phyloP scores from a whole-genome alignment of 306 rosid species.

The Macrotyloma uniflorum region DNA sequence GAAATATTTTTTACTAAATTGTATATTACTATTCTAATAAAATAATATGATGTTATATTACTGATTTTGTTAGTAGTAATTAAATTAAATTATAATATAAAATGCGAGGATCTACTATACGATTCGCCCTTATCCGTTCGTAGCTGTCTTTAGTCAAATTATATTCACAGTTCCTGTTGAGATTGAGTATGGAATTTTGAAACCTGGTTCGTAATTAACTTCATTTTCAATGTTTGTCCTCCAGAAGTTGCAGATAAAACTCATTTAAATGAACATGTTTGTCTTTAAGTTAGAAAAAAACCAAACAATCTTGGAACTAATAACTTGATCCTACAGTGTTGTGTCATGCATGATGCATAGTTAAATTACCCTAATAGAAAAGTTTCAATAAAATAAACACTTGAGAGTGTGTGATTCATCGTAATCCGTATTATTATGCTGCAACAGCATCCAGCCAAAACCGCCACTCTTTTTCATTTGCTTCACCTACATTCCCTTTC shows the following conservation, averaged over 20 bases:
- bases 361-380: not conserved
- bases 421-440: not conserved
- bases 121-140: too few species aligned
- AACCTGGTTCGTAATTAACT: slow-evolving; percentile 7
- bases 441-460: slow-evolving; percentile 16
- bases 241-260: not conserved
- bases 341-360: slow-evolving; percentile 9
- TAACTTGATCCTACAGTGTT: not conserved
- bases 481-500: slow-evolving; percentile 10
- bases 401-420: not conserved
- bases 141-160: too few species aligned
- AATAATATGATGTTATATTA: too few species aligned
- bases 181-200: not conserved
- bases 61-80: too few species aligned
- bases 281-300: not conserved
- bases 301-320: not conserved
- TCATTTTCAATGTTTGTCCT: not conserved
- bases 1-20: too few species aligned
- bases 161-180: not conserved
- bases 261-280: not conserved
- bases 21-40: too few species aligned
- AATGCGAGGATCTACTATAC: too few species aligned
- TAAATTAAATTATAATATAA: too few species aligned
- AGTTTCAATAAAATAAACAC: not conserved
- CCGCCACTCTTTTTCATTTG: slow-evolving; percentile 31